Conservation (phyloP, 1,284 basidiomycete species). For the Rhodotorula sp. region DNA sequence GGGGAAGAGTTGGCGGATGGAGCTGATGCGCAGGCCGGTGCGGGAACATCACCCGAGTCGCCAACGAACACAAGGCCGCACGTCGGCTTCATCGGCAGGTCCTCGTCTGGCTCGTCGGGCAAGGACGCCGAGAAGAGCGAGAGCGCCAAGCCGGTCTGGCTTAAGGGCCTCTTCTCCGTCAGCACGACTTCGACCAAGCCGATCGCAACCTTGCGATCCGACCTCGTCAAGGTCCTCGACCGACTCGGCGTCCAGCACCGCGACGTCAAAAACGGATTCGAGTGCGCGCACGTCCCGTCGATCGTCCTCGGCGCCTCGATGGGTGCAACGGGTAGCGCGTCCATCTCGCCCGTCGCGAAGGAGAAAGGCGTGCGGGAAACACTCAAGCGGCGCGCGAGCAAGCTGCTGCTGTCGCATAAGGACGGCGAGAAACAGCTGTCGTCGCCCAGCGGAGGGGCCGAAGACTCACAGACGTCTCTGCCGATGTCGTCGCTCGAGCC, state of each 20-base stretch:
- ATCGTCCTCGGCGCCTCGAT: slow-evolving; percentile 66
- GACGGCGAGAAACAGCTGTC: slow-evolving; percentile 45
- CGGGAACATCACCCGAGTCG: slow-evolving; percentile 33
- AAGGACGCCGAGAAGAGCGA: slow-evolving; percentile 10
- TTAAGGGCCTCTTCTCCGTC: slow-evolving; percentile 59
- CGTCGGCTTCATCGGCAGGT: slow-evolving; percentile 19
- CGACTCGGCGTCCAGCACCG: slow-evolving; percentile 92
- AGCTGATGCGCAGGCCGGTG: not conserved
- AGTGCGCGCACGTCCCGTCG: slow-evolving; percentile 90
- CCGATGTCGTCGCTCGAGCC: slow-evolving; percentile 15
- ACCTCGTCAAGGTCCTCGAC: slow-evolving; percentile 82
- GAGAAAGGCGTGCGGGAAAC: slow-evolving; percentile 47
- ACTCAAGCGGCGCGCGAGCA: slow-evolving; percentile 69
- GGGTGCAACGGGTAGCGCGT: not conserved
- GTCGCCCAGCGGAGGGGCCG: slow-evolving; percentile 5
- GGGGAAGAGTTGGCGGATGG: slow-evolving; percentile 27
- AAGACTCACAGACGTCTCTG: slow-evolving; percentile 29
- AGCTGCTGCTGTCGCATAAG: slow-evolving; percentile 63
- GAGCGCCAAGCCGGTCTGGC: slow-evolving; percentile 39
- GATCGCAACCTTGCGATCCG: slow-evolving; percentile 73
- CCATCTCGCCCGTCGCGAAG: not conserved
- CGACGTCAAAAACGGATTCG: slow-evolving; percentile 86
- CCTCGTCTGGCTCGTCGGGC: slow-evolving; percentile 1
- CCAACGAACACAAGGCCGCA: slow-evolving; percentile 18
- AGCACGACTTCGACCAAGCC: slow-evolving; percentile 92